Percentiles rank a stretch among this genome's conserved stretches.
Evolutionary conservation across 768 basidiomycete genomes (phyloP).

Genomic region (Coprinellus aureogranulatus): DNA sequence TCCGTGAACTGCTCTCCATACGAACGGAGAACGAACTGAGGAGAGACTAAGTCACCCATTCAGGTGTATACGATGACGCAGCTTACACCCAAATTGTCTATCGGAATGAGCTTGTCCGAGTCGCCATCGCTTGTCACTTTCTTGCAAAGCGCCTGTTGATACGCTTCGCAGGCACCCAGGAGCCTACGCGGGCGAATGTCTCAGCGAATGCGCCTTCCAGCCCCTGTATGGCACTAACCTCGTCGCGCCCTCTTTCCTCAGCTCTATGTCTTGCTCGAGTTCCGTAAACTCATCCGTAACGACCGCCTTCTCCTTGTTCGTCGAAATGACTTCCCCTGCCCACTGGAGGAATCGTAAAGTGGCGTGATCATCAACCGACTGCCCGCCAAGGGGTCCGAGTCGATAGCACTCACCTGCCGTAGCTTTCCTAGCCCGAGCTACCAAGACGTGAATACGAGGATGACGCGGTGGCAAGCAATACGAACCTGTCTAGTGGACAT

Average conservation of each 20-base stretch:
- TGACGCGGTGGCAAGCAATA: not conserved
- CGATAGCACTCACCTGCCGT: slow-evolving; percentile 55
- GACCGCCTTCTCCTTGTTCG: slow-evolving; percentile 75
- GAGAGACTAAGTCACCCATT: too few relatives aligned
- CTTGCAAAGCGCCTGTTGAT: slow-evolving; percentile 70
- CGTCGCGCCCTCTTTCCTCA: slow-evolving; percentile 69
- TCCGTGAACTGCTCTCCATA: slow-evolving; percentile 82
- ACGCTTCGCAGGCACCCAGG: slow-evolving; percentile 67
- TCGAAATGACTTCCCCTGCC: slow-evolving; percentile 86
- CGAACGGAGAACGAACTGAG: slow-evolving; percentile 81
- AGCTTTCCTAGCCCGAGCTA: slow-evolving; percentile 65
- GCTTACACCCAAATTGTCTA: slow-evolving; percentile 81
- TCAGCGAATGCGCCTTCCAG: not conserved
- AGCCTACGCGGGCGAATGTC: slow-evolving; percentile 44
- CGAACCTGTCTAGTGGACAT: slow-evolving; percentile 72
- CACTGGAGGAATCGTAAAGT: slow-evolving; percentile 49
- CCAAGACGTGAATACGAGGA: not conserved
- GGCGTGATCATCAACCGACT: slow-evolving; percentile 27
- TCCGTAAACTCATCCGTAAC: slow-evolving; percentile 78
- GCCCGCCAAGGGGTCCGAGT: slow-evolving; percentile 2
- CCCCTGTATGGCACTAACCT: slow-evolving; percentile 49
- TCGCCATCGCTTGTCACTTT: slow-evolving; percentile 67
- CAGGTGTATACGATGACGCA: too few relatives aligned
- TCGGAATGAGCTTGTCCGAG: slow-evolving; percentile 67
- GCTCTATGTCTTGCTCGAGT: slow-evolving; percentile 81